These are phyloP conservation scores for Chaetothyriales sp. DNA, from an alignment of 2,329 filamentous ascomycete genomes.

Conservation along the genomic window DNA sequence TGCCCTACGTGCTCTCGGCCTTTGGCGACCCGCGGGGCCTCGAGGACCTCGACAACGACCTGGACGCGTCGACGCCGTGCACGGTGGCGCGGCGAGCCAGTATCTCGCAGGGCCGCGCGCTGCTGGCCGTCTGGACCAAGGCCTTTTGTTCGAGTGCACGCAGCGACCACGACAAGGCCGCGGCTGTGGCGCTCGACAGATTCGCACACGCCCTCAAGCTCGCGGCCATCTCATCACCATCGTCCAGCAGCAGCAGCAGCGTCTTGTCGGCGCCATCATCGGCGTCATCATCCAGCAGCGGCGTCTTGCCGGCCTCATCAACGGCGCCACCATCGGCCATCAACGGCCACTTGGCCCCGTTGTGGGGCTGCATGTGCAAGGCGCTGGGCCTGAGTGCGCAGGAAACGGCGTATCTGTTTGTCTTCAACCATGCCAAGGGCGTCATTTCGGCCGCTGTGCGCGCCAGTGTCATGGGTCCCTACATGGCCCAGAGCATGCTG, in stretches of 20 bases:
- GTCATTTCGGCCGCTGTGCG: constrained; percentile 49
- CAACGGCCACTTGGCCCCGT: constrained; percentile 45
- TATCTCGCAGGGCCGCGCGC: constrained; percentile 45
- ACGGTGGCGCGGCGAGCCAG: constrained; percentile 49
- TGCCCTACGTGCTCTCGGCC: constrained; percentile 47
- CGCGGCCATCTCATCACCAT: constrained; percentile 19
- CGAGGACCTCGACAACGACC: constrained; percentile 45
- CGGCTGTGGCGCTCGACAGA: constrained; percentile 22
- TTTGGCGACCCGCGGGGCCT: constrained; percentile 39
- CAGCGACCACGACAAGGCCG: constrained; percentile 1
- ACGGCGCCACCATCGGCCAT: no score
- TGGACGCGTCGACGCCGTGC: constrained; percentile 50
- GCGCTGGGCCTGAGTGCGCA: constrained; percentile 39
- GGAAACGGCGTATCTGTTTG: constrained; percentile 47
- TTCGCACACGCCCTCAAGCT: constrained; percentile 29
- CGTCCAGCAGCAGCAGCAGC: no score
- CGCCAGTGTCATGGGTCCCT: constrained; percentile 51
- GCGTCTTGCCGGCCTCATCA: constrained; percentile 23
- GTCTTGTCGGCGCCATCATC: constrained; percentile 24
- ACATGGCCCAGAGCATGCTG: constrained; percentile 48
- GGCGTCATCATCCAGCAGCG: no score
- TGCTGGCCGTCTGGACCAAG: constrained; percentile 47
- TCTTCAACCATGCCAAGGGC: constrained; percentile 51
- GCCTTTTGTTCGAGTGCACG: constrained; percentile 12
- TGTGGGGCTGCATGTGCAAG: constrained; percentile 45